phyloP scores from a whole-genome alignment of 2,329 filamentous ascomycete genomes.

The Nectriaceae sp. region DNA sequence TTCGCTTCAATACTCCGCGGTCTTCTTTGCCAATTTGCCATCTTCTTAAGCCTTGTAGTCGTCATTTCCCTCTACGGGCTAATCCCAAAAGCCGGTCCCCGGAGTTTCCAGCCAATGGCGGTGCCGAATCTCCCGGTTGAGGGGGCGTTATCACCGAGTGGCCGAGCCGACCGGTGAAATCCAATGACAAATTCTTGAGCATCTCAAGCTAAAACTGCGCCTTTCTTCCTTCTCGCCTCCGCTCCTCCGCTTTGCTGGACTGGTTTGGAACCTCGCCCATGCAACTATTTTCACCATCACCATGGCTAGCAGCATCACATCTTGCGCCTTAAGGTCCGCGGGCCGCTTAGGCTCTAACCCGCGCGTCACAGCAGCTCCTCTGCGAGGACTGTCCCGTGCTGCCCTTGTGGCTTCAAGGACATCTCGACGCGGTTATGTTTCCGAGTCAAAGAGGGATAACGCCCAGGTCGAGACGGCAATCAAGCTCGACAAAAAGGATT shows the following conservation, averaged over 20 bases:
- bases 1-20: too few relatives aligned
- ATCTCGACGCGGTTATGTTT: constrained; percentile 71
- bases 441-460: constrained; percentile 75
- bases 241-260: constrained; percentile 18
- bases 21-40: too few relatives aligned
- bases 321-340: constrained; percentile 74
- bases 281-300: constrained; percentile 23
- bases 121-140: constrained; percentile 14
- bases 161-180: constrained; percentile 35
- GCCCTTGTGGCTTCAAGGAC: constrained; percentile 28
- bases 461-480: constrained; percentile 88
- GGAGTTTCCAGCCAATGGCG: constrained; percentile 33
- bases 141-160: constrained; percentile 38
- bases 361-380: constrained; percentile 35
- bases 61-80: background rate
- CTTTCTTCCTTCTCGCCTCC: constrained; percentile 19
- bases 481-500: constrained; percentile 82
- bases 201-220: constrained; percentile 25
- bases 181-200: constrained; percentile 40
- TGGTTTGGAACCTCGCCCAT: constrained; percentile 7
- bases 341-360: constrained; percentile 56
- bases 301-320: constrained; percentile 68
- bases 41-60: too few relatives aligned
- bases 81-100: constrained; percentile 3
- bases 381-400: constrained; percentile 33